These are phyloP conservation scores for Fusarium napiforme DNA, from an alignment of 2,329 filamentous ascomycete species.

Conservation along the genomic window DNA sequence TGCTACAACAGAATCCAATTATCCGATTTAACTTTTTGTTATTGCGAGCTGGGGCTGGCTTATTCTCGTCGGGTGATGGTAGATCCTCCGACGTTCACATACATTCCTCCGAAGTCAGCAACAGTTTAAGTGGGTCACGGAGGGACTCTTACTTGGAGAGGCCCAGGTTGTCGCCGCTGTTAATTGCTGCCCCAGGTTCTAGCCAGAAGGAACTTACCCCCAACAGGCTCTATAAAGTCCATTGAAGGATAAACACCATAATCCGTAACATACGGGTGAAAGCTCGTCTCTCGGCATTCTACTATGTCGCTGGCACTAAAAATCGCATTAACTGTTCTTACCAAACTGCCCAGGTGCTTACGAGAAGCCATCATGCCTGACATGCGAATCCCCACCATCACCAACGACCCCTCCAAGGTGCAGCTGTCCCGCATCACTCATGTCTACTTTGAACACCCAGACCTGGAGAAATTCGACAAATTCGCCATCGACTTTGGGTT, in stretches of 20 bases:
- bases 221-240: neutral
- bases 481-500: neutral
- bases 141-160: neutral
- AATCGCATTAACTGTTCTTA: neutral
- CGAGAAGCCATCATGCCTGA: neutral
- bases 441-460: neutral
- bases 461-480: neutral
- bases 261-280: neutral
- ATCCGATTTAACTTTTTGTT: neutral
- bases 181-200: neutral
- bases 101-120: neutral
- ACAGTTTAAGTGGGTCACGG: neutral
- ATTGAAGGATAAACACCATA: neutral
- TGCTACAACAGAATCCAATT: too few species aligned
- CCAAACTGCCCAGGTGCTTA: neutral
- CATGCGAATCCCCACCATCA: neutral
- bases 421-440: neutral
- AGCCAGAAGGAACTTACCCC: neutral
- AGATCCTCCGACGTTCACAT: neutral
- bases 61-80: neutral
- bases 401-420: neutral
- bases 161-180: neutral
- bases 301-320: neutral
- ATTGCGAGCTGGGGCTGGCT: neutral
- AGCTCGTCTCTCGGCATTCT: neutral